These are phyloP conservation scores for Knufia petricola DNA, from an alignment of 2,329 filamentous ascomycete genomes.

Conservation along the genomic window DNA sequence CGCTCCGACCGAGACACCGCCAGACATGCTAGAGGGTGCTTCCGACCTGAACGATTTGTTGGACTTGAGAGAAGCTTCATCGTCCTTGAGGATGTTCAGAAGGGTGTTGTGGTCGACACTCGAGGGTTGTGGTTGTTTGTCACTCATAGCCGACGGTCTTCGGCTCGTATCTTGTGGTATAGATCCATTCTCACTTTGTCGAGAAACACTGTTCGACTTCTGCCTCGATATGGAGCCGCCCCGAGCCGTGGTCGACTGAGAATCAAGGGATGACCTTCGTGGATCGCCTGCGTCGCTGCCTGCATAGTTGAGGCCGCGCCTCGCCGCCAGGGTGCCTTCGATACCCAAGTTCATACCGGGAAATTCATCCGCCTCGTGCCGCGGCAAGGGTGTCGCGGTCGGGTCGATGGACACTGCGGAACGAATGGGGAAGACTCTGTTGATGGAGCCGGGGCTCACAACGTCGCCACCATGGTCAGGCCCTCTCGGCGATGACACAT, in stretches of 20 bases:
- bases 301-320: background rate
- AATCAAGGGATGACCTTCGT: background rate
- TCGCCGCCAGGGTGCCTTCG: constrained; percentile 1
- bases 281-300: background rate
- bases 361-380: constrained; percentile 11
- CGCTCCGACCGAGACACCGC: constrained; percentile 9
- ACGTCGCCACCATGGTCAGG: constrained; percentile 7
- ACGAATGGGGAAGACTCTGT: constrained; percentile 71
- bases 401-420: constrained; percentile 67
- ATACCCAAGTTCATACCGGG: constrained; percentile 9
- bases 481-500: constrained; percentile 7
- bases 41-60: constrained; percentile 8
- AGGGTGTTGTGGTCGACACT: constrained; percentile 6
- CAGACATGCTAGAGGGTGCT: constrained; percentile 14
- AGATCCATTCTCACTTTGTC: background rate
- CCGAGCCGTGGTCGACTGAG: background rate
- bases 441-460: constrained; percentile 29
- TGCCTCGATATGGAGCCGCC: background rate
- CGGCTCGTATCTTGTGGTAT: background rate
- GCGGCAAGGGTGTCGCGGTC: constrained; percentile 27
- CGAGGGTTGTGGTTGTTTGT: background rate
- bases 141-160: background rate
- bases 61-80: constrained; percentile 8
- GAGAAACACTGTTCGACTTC: background rate
- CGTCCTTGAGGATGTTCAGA: constrained; percentile 11